Evolutionary conservation across 106 monocot genomes (phyloP).

Genomic region (Hemerocallis citrina): DNA sequence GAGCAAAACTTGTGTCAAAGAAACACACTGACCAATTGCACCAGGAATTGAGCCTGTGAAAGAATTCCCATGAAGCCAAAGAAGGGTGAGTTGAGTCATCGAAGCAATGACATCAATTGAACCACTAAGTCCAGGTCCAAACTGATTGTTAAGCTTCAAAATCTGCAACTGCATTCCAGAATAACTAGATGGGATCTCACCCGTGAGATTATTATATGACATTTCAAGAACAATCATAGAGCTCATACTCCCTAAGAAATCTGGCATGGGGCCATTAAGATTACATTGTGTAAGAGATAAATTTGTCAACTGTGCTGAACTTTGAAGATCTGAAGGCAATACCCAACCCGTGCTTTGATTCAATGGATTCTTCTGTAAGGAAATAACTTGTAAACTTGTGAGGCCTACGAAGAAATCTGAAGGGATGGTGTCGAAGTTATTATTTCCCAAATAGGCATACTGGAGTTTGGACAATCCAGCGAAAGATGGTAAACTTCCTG

Average conservation of each 20-base stretch:
- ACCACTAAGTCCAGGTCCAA: constrained; percentile 29
- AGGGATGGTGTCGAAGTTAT: constrained; percentile 62
- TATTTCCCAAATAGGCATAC: constrained; percentile 41
- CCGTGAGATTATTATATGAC: constrained; percentile 50
- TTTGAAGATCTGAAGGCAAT: constrained; percentile 29
- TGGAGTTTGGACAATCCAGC: constrained; percentile 46
- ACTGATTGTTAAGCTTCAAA: constrained; percentile 70
- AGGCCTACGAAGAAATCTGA: constrained; percentile 67
- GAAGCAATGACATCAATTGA: constrained; percentile 40
- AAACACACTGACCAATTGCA: constrained; percentile 20
- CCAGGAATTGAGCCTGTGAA: constrained; percentile 54
- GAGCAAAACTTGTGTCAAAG: constrained; percentile 26
- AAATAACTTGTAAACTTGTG: constrained; percentile 32
- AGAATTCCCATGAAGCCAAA: constrained; percentile 70
- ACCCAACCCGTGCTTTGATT: constrained; percentile 54
- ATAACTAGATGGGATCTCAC: constrained; percentile 35
- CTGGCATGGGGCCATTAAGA: constrained; percentile 49
- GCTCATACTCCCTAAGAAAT: constrained; percentile 39
- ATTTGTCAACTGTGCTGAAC: constrained; percentile 35
- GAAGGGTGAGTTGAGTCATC: constrained; percentile 27
- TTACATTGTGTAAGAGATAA: constrained; percentile 31
- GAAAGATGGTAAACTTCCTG: constrained; percentile 59
- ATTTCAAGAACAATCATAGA: constrained; percentile 34
- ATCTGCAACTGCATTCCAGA: constrained; percentile 22
- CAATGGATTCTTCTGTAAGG: constrained; percentile 51